These are phyloP conservation scores for Sarocladium kiliense DNA, from an alignment of 2,329 filamentous ascomycete genomes.

Conservation along the genomic window DNA sequence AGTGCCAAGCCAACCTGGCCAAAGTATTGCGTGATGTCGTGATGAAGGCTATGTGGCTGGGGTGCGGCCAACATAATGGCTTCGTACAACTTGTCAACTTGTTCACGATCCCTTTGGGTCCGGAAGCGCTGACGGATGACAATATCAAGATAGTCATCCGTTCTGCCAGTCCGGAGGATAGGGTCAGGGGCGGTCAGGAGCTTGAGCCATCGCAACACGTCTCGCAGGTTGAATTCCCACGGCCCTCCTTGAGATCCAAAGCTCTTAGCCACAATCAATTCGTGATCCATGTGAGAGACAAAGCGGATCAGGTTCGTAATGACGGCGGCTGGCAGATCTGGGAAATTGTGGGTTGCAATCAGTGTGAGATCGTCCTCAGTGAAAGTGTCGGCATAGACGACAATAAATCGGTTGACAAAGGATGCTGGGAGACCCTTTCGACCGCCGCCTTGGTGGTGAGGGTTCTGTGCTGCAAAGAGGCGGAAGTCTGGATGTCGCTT, in stretches of 20 bases:
- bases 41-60: slow-evolving; percentile 60
- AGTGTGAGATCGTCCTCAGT: slow-evolving; percentile 71
- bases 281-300: slow-evolving; percentile 71
- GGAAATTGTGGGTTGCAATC: slow-evolving; percentile 77
- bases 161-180: slow-evolving; percentile 53
- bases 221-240: slow-evolving; percentile 94
- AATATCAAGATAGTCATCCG: slow-evolving; percentile 68
- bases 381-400: slow-evolving; percentile 94
- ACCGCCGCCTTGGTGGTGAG: slow-evolving; percentile 93
- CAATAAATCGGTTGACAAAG: slow-evolving; percentile 96
- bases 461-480: slow-evolving; percentile 96
- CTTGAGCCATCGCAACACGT: slow-evolving; percentile 82
- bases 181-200: slow-evolving; percentile 49
- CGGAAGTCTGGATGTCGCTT: slow-evolving; percentile 82
- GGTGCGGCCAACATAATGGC: slow-evolving; percentile 52
- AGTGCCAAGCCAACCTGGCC: slow-evolving; percentile 78
- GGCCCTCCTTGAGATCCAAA: slow-evolving; percentile 67
- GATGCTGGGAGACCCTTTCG: slow-evolving; percentile 91
- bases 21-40: slow-evolving; percentile 60
- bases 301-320: slow-evolving; percentile 70
- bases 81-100: slow-evolving; percentile 62
- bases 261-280: slow-evolving; percentile 54
- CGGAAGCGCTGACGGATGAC: slow-evolving; percentile 88
- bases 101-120: slow-evolving; percentile 58
- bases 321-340: slow-evolving; percentile 51